A percentile compares a stretch with the other conserved stretches of the same genome.
Conservation (phyloP, 2,329 filamentous ascomycete genomes). For the Cercospora sp. region DNA sequence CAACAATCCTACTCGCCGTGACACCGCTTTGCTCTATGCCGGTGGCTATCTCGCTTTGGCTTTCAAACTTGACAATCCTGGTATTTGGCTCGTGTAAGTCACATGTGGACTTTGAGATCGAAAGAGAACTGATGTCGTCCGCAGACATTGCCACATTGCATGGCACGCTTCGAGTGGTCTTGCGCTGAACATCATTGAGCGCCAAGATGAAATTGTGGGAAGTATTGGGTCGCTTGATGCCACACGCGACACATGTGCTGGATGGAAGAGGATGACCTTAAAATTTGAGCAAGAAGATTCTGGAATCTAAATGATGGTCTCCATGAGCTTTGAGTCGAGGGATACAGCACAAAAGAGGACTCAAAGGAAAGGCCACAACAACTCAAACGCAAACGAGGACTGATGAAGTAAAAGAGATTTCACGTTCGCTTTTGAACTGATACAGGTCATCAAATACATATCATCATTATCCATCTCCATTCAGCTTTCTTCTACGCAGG, state of each 20-base stretch:
- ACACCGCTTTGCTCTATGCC: conserved; percentile 48
- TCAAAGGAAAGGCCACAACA: not conserved
- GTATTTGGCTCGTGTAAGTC: conserved; percentile 47
- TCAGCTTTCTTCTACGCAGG: conserved; percentile 12
- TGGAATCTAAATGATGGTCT: conserved; percentile 11
- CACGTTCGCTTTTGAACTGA: not conserved
- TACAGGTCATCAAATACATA: not conserved
- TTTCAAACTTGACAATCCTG: conserved; percentile 55
- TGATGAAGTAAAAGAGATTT: not conserved
- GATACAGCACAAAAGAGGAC: no score
- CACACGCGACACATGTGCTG: conserved; percentile 19
- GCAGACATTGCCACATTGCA: conserved; percentile 30
- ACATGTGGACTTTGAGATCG: not conserved
- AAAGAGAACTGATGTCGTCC: not conserved
- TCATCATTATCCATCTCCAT: not conserved
- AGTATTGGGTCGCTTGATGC: conserved; percentile 17
- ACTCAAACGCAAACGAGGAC: not conserved
- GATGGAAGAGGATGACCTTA: conserved; percentile 21
- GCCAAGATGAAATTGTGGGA: conserved; percentile 25
- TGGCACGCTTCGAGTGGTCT: conserved; percentile 32
- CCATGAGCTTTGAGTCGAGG: not conserved
- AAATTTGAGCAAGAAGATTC: conserved; percentile 23
- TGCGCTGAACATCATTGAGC: conserved; percentile 31
- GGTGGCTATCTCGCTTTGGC: conserved; percentile 52
- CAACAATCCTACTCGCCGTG: conserved; percentile 50